Percentiles rank a stretch among this genome's conserved stretches.
Evolutionary conservation across 2,329 filamentous ascomycete genomes (phyloP).

Genomic region (Tolypocladium endophyticum): DNA sequence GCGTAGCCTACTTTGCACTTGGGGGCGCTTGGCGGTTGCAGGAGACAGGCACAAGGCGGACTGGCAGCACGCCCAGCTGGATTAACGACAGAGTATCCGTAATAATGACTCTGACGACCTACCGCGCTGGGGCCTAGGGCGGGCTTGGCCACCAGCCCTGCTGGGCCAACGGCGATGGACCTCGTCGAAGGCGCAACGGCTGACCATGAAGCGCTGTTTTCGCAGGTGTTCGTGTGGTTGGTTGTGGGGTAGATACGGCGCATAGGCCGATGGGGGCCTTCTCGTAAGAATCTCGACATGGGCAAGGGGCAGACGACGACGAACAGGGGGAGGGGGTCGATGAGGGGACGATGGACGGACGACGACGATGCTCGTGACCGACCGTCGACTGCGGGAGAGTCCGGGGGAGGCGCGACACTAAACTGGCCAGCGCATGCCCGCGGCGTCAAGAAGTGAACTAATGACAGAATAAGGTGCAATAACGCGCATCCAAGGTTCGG

Average conservation of each 20-base stretch:
- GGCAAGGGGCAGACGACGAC: neutral
- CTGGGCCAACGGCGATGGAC: neutral
- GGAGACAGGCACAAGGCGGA: neutral
- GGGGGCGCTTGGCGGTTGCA: neutral
- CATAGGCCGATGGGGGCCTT: neutral
- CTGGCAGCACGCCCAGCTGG: neutral
- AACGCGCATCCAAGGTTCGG: neutral
- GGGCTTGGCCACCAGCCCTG: neutral
- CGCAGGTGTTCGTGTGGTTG: neutral
- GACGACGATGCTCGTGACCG: neutral
- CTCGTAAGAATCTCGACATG: neutral
- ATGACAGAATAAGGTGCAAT: neutral
- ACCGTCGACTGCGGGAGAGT: neutral
- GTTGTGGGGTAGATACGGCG: neutral
- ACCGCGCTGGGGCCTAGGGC: neutral
- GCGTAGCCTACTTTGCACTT: neutral
- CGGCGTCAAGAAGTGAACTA: neutral
- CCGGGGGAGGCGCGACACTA: neutral
- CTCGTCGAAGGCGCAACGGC: neutral
- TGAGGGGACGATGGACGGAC: neutral
- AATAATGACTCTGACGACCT: neutral
- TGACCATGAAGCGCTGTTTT: neutral
- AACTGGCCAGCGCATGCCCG: neutral
- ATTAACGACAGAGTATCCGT: neutral
- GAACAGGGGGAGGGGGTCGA: neutral